phyloP scores from a whole-genome alignment of 805 yeast genomes.

The Candida khao-thaluensis region DNA sequence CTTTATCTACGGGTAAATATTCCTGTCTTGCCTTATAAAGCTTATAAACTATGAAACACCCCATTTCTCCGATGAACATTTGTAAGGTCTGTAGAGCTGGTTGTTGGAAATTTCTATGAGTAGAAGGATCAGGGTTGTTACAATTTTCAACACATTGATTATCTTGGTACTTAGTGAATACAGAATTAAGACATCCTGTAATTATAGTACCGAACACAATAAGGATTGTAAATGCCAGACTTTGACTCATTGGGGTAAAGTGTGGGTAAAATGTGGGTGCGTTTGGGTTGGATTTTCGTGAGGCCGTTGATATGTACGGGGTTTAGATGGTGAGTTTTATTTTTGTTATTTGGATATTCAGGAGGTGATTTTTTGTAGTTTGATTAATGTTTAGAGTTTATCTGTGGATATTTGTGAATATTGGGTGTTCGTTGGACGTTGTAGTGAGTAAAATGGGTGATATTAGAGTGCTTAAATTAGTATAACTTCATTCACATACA shows the following conservation, averaged over 20 bases:
- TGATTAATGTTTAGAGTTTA: too few species aligned
- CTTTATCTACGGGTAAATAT: conserved; percentile 13
- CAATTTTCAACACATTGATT: conserved; percentile 66
- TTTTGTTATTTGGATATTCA: too few species aligned
- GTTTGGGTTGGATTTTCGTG: neutral
- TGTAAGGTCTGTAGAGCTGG: conserved; percentile 78
- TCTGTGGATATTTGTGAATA: too few species aligned
- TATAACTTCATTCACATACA: too few species aligned
- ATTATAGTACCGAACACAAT: conserved; percentile 50
- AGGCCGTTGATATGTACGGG: too few species aligned
- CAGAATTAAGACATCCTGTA: conserved; percentile 71
- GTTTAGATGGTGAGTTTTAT: too few species aligned
- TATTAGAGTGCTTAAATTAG: too few species aligned
- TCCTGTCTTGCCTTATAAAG: conserved; percentile 13
- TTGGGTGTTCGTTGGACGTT: too few species aligned
- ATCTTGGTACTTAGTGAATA: conserved; percentile 74
- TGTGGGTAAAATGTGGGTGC: neutral
- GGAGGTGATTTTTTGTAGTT: too few species aligned
- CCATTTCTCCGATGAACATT: conserved; percentile 75
- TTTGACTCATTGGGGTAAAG: neutral
- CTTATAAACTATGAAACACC: conserved; percentile 45
- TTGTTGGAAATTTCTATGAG: conserved; percentile 61
- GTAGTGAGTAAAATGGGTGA: too few species aligned
- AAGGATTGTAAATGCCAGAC: conserved; percentile 1
- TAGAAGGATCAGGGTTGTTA: conserved; percentile 38